These are phyloP conservation scores for Ceratocystis papillata DNA, from an alignment of 2,329 filamentous ascomycete genomes.

Conservation along the genomic window DNA sequence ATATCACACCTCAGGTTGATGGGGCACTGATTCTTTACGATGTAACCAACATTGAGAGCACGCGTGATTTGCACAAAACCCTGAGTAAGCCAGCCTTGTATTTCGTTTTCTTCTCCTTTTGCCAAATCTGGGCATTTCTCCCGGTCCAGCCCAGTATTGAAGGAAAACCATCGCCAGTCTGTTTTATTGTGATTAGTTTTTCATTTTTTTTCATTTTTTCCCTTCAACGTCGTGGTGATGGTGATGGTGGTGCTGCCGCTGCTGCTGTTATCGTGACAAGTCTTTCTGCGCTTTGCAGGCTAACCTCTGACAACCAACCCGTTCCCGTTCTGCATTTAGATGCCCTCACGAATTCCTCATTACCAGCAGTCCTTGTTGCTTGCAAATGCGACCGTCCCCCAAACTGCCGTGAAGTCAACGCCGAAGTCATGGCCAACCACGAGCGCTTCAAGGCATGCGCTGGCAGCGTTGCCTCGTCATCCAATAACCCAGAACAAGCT, in stretches of 20 bases:
- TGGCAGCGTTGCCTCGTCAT: constrained; percentile 62
- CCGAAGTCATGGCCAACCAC: constrained; percentile 51
- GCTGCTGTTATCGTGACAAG: too few species aligned
- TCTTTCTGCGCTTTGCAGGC: background rate
- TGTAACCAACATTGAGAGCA: constrained; percentile 65
- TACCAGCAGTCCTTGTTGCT: constrained; percentile 73
- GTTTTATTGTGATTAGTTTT: background rate
- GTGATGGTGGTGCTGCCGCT: too few species aligned
- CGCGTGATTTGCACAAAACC: constrained; percentile 62
- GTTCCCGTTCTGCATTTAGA: constrained; percentile 38
- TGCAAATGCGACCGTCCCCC: constrained; percentile 80
- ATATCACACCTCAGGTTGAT: constrained; percentile 64
- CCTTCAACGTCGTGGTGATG: too few species aligned
- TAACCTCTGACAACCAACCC: background rate
- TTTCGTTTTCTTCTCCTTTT: constrained; percentile 14
- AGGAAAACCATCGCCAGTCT: background rate
- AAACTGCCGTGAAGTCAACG: constrained; percentile 58
- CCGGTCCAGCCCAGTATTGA: background rate
- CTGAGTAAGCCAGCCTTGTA: constrained; percentile 58
- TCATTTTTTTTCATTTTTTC: background rate
- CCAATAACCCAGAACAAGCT: constrained; percentile 58
- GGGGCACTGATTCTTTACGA: constrained; percentile 81
- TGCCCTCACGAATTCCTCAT: constrained; percentile 57
- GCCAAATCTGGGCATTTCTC: background rate
- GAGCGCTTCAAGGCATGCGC: constrained; percentile 57